Base-by-base conservation (phyloP, 2,329 filamentous ascomycete genomes). In the Hymenoscyphus albidus region DNA sequence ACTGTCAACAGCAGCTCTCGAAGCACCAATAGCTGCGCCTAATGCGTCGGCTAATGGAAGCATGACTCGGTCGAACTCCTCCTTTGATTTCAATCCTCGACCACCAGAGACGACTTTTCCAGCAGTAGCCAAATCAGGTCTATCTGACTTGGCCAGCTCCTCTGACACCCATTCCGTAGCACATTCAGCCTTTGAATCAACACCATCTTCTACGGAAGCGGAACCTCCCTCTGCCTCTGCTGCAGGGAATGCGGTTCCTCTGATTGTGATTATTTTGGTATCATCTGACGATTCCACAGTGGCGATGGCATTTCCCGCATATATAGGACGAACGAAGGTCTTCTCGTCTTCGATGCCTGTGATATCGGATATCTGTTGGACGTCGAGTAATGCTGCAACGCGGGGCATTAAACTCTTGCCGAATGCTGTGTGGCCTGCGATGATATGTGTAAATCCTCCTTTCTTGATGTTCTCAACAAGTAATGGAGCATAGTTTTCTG, bases 391-490 rank as follows among this genome's bases (percentile, higher is more conserved):
- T 22, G 95, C 95, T 22, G 95, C 92, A 16, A 97, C 91, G 68
- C 95, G 88, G 48, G 95, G 95, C 79, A 99, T 83, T 57, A 99
- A 78, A 78, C 90, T 96, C 86, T 99, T 99, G 74, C 95, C 95
- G 79, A 99, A 99, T 0, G 95, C 93, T 31, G 93, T 95, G 81
- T 98, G 93, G 63, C 91, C 89, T 48, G 90, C 91, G 73, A 99
- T 84, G 69, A 99, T 85, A 76, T 99, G 95, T 67, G 93, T 96
- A 78, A 93, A 98, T 66, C 89, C 91, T 66, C 92, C 93, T 77
- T 95, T 95, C 81, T 96, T 96, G 79, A 98, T 94, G 78, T 98
- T 99, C 78, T 98, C 94, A 61, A 93, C 90, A 51, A 99, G 83
- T 58, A 99, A 82, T 63, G 93, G 91, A n/a, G 94, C 95, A 75